Evolutionary conservation across 257 asterid genomes (phyloP).

Genomic region (Jaltomata sinuosa): DNA sequence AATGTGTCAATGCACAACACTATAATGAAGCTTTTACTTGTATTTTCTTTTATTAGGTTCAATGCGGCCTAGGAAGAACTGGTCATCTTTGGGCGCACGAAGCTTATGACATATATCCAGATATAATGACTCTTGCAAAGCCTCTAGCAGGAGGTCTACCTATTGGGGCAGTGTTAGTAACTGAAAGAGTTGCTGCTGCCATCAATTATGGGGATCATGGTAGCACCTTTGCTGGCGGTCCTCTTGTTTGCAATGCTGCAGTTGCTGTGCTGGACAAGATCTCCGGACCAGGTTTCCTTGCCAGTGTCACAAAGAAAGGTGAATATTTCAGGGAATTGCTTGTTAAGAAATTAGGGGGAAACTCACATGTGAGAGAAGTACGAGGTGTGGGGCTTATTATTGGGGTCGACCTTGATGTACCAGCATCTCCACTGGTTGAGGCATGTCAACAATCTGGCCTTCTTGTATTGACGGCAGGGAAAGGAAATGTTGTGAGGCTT

Average conservation of each 20-base stretch:
- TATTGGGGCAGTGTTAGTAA: conserved; percentile 61
- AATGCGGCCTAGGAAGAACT: conserved; percentile 88
- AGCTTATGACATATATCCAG: conserved; percentile 60
- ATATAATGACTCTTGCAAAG: conserved; percentile 91
- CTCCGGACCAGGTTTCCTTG: conserved; percentile 45
- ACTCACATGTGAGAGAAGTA: conserved; percentile 63
- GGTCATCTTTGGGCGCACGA: conserved; percentile 97
- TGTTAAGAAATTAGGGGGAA: conserved; percentile 38
- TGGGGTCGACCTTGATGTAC: conserved; percentile 73
- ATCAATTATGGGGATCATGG: conserved; percentile 86
- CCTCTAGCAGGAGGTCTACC: conserved; percentile 99
- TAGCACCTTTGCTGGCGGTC: conserved; percentile 97
- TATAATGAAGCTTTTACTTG: neutral
- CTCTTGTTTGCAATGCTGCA: conserved; percentile 84
- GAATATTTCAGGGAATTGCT: conserved; percentile 47
- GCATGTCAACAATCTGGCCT: conserved; percentile 76
- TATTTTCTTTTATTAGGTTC: conserved; percentile 42
- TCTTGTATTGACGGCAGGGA: conserved; percentile 82
- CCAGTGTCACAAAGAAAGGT: conserved; percentile 63
- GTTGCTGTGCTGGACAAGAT: conserved; percentile 70
- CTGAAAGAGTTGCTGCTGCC: conserved; percentile 61
- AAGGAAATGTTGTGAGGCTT: conserved; percentile 79
- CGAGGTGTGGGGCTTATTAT: conserved; percentile 81
- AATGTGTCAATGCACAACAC: neutral
- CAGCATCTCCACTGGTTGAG: conserved; percentile 66